Evolutionary conservation across 148 eudicot species (phyloP), one percentile per base, ranked within the genome.

Genomic region (Pharnaceum exiguum): DNA sequence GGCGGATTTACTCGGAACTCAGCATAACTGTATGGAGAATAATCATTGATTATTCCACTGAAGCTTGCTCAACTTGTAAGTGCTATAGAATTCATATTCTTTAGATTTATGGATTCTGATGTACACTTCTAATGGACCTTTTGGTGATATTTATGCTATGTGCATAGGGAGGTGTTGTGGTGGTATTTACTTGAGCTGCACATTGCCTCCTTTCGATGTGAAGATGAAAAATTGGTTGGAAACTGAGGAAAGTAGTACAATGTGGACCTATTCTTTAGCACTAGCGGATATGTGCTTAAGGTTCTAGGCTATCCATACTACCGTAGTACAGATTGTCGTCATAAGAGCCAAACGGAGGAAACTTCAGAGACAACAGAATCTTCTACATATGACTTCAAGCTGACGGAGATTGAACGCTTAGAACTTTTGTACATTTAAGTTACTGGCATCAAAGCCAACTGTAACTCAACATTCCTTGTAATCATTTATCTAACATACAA

Each of bases 1-100:
- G 58, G 76, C 77, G 15, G 46, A 76, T 54, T 58, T 93, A 74
- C 55, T 88, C 25, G 69, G 57, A n/a, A 42, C 13, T 26, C 29
- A 59, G 10, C 29, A 8, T 29, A 35, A 18, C 52, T 54, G 24
- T 27, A 60, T 12, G 27, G 30, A 27, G 45, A 44, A 30, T 67
- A 31, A 58, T 11, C n/a, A 40, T 51, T 26, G 13, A 51, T 37
- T 7, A n/a, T 15, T 19, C 31, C 9, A 32, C 30, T 35, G 32
- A 31, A 16, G 7, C 10, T 30, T 7, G 31, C 31, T n/a, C 24
- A 8, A 0, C 17, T 6, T 25, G 69, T 37, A 56, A 46, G 54
- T 5, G 22, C 36, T 13, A 10, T 26, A 50, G 1, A 6, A 26
- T 16, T 49, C 18, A 24, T n/a, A 13, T 9, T 17, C 55, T 40